Evolutionary conservation across 2,329 filamentous ascomycete species (phyloP).

Genomic region (Verticillium zaregamsianum): DNA sequence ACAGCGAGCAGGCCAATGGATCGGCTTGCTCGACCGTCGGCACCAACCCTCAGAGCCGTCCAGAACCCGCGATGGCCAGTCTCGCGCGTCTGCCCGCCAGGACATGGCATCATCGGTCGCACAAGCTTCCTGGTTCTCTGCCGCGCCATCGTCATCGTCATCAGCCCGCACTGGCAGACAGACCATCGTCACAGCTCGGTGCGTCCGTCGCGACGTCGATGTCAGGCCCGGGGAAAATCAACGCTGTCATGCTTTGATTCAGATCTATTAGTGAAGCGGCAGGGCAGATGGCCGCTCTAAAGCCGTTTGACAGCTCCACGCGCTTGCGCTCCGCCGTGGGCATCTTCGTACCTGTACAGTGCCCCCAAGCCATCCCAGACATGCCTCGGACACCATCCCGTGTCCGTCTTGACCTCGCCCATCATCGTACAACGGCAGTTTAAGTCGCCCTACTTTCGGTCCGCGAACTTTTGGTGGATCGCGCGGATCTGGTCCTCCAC

Average conservation of each 20-base stretch:
- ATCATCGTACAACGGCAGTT: background rate
- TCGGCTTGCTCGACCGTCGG: background rate
- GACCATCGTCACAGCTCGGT: background rate
- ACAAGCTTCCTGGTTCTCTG: background rate
- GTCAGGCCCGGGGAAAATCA: too few relatives aligned
- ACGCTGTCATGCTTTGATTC: too few relatives aligned
- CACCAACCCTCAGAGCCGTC: background rate
- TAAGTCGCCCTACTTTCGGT: conserved; percentile 3
- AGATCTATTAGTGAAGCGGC: too few relatives aligned
- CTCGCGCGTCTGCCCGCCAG: background rate
- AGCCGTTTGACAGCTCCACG: too few relatives aligned
- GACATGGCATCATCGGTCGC: background rate
- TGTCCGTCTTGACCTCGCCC: background rate
- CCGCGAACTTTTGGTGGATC: conserved; percentile 52
- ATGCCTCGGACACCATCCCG: background rate
- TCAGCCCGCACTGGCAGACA: background rate
- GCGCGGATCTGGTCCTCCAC: conserved; percentile 80
- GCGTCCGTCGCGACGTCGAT: too few relatives aligned
- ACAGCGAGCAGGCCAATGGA: background rate
- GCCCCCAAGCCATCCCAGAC: too few relatives aligned
- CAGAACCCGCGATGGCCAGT: background rate
- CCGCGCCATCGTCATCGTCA: background rate
- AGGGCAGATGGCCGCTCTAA: too few relatives aligned
- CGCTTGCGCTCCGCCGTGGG: too few relatives aligned
- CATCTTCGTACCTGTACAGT: too few relatives aligned